A percentile compares a stretch with the other conserved stretches of the same genome.
These are phyloP conservation scores for Rachicladosporium sp. DNA, from an alignment of 2,329 filamentous ascomycete species.

Conservation along the genomic window DNA sequence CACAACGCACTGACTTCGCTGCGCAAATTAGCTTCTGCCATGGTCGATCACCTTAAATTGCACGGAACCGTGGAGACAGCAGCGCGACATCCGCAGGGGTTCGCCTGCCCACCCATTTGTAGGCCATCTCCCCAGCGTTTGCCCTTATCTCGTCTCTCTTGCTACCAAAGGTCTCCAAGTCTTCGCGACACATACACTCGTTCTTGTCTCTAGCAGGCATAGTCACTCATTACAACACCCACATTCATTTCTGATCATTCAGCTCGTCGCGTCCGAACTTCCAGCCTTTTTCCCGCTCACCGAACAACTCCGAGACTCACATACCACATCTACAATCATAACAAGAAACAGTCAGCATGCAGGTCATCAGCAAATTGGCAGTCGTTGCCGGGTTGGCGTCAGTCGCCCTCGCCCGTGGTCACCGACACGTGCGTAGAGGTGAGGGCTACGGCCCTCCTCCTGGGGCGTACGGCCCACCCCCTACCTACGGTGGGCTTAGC, in stretches of 20 bases:
- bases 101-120: constrained; percentile 3
- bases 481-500: constrained; percentile 5
- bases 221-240: constrained; percentile 20
- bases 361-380: constrained; percentile 19
- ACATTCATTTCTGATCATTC: constrained; percentile 21
- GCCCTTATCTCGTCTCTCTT: constrained; percentile 3
- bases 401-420: constrained; percentile 12
- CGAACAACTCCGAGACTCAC: constrained; percentile 1
- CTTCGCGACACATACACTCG: constrained; percentile 15
- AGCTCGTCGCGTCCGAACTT: constrained; percentile 6
- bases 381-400: constrained; percentile 18
- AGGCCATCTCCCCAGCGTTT: constrained; percentile 4
- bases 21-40: constrained; percentile 7
- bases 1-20: constrained; percentile 3
- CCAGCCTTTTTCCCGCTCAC: constrained; percentile 9
- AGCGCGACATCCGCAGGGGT: constrained; percentile 4
- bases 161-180: constrained; percentile 10
- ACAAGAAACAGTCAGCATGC: constrained; percentile 12
- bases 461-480: constrained; percentile 10
- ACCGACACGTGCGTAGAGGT: constrained; percentile 5
- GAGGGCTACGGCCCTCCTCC: constrained; percentile 6
- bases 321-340: constrained; percentile 8
- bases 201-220: constrained; percentile 19
- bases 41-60: constrained; percentile 6
- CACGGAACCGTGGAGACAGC: constrained; percentile 3